A percentile compares a stretch with the other conserved stretches of the same genome.
These are phyloP conservation scores for Magnolia officinalis DNA, from an alignment of 164 flowering plant species.

Conservation along the genomic window DNA sequence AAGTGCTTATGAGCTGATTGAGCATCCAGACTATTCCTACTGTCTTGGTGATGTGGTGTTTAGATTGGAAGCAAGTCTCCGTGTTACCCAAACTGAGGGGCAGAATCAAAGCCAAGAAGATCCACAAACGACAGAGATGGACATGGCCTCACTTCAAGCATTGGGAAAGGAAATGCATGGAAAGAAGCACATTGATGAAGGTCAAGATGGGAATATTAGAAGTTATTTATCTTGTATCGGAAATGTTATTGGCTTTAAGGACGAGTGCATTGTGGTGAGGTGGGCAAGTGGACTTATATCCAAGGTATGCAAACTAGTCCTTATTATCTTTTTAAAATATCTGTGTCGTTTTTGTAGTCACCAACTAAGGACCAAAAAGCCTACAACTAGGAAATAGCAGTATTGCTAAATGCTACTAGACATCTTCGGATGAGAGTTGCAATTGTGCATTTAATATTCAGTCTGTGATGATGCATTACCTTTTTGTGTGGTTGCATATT, in stretches of 20 bases:
- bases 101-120: conserved; percentile 6
- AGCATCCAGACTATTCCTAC: conserved; percentile 73
- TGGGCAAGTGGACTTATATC: conserved; percentile 76
- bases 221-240: conserved; percentile 57
- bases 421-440: background rate
- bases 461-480: background rate
- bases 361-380: background rate
- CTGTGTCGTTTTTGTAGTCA: background rate
- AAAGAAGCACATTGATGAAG: conserved; percentile 11
- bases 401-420: background rate
- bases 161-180: conserved; percentile 12
- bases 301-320: conserved; percentile 42
- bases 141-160: conserved; percentile 4
- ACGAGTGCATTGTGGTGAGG: conserved; percentile 64
- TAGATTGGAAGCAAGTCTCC: conserved; percentile 23
- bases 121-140: conserved; percentile 6
- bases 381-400: background rate
- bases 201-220: conserved; percentile 11
- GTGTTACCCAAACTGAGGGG: conserved; percentile 20
- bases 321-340: background rate
- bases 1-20: conserved; percentile 80
- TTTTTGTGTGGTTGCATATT: background rate
- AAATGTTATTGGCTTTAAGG: conserved; percentile 49
- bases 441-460: conserved; percentile 1
- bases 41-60: conserved; percentile 72